Evolutionary conservation across 108 stramenopile species (phyloP), one percentile per base, ranked within the genome.

Genomic region (Craspedostauros australis): DNA sequence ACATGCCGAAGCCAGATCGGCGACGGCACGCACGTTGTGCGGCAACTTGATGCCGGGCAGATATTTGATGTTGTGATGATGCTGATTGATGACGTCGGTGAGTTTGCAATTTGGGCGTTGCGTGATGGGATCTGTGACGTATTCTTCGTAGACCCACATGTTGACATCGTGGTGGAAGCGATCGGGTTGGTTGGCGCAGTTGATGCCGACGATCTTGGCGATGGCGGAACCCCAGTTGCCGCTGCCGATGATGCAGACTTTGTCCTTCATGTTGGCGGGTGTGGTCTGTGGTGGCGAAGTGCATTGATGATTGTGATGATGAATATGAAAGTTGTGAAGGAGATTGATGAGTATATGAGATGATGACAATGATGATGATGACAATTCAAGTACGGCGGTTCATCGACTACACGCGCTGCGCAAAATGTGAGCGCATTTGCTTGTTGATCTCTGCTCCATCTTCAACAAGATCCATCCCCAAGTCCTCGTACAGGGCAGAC

Each of bases 131-230:
- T 68, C 38, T 12, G 45, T 21, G 37, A 79, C 75, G 19, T 42
- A 66, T 57, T 95, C 96, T 64, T 94, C 95, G 52, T 77, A 95
- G 12, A 98, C 96, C 96, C 96, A 98, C 93, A 96, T 93, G 62
- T 66, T 76, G 19, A 97, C 91, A 28, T 50, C 31, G 41, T 53
- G 26, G 46, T 91, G 62, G 67, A 90, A 95, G n/a, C n/a, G n/a
- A 31, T 78, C 71, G 14, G 72, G 57, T 7, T 85, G 76, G 18
- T 72, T 80, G 3, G 46, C 69, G 36, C 77, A 79, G 54, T 96
- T 96, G 5, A 66, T 60, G 21, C 94, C 96, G 5, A 94, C 60
- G 33, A 92, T 66, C 18, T 73, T 91, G 43, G 88, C 82, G 45
- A 95, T 93, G 24, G 95, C 93, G 22, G 70, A 79, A 25, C 95